These are phyloP conservation scores for Penicillium waksmanii DNA, from an alignment of 495 filamentous ascomycete genomes.

Conservation along the genomic window DNA sequence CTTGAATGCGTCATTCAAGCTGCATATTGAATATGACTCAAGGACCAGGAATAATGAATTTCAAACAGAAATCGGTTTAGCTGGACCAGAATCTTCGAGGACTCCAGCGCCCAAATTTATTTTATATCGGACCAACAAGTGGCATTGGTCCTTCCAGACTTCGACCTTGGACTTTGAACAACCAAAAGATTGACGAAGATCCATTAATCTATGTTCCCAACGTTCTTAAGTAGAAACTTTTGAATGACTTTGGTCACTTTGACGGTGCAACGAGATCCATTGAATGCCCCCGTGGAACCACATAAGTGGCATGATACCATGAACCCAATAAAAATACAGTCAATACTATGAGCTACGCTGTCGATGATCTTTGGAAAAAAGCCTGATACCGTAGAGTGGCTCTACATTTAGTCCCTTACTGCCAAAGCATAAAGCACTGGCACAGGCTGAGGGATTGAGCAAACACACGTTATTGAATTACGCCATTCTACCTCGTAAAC, in stretches of 20 bases:
- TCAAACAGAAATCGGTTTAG: neutral
- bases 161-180: neutral
- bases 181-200: neutral
- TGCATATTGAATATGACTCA: neutral
- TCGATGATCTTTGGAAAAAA: no score
- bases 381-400: no score
- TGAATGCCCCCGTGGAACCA: neutral
- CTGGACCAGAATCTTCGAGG: neutral
- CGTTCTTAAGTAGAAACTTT: neutral
- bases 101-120: neutral
- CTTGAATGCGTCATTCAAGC: slow-evolving; percentile 23
- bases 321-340: no score
- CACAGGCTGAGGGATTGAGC: neutral
- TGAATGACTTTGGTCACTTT: neutral
- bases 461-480: neutral
- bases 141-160: neutral
- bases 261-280: neutral
- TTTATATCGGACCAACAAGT: neutral
- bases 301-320: neutral
- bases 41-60: neutral
- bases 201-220: neutral
- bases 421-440: neutral
- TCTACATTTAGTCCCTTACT: no score
- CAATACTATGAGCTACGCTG: no score
- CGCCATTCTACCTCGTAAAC: slow-evolving; percentile 1